Evolutionary conservation across 1,284 basidiomycete species (phyloP).

Genomic region (Tilletia walkeri): DNA sequence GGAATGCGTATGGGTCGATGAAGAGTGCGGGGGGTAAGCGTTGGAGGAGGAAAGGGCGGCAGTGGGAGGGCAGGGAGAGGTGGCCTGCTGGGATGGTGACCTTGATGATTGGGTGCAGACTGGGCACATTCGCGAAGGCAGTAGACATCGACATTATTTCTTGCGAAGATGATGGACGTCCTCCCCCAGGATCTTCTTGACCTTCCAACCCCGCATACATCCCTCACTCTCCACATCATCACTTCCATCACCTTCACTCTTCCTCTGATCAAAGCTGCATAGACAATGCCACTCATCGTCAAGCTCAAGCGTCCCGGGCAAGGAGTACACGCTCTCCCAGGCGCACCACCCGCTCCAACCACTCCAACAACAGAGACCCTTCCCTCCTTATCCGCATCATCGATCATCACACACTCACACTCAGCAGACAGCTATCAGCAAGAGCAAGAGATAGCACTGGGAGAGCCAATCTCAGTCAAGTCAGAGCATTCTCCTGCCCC

Average conservation of each 20-base stretch:
- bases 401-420: neutral
- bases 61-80: constrained; percentile 7
- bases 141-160: constrained; percentile 1
- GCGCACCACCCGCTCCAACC: no score
- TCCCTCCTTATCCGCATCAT: constrained; percentile 4
- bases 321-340: no score
- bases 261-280: neutral
- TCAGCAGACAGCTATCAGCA: no score
- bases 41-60: constrained; percentile 16
- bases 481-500: neutral
- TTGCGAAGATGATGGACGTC: no score
- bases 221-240: no score
- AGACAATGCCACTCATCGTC: constrained; percentile 14
- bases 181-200: no score
- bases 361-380: no score
- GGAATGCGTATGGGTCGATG: constrained; percentile 9
- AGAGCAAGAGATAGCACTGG: no score
- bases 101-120: constrained; percentile 9
- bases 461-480: neutral
- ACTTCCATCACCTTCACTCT: no score
- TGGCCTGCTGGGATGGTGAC: constrained; percentile 4
- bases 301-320: constrained; percentile 16
- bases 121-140: neutral
- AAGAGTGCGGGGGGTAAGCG: constrained; percentile 9
- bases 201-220: no score